Evolutionary conservation across 805 yeast genomes (phyloP), one percentile per base, ranked within the genome.

Genomic region (Nakazawaea ernobii): DNA sequence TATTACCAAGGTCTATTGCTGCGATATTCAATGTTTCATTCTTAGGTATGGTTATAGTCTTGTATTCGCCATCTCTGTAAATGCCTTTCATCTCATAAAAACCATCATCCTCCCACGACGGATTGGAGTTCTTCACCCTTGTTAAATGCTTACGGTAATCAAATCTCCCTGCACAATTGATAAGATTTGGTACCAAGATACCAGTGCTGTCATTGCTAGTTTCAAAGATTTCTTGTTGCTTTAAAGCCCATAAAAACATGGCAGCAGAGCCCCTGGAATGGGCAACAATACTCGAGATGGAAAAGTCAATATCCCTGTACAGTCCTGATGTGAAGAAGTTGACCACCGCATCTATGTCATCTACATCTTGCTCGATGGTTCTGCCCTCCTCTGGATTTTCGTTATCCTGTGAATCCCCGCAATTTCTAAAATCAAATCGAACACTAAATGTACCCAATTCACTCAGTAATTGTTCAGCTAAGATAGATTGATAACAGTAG

Each of bases 201-300:
- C 70, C 8, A 27, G 42, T 74, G 7, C 59, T 52, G 3, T 67
- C 53, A 8, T 62, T 56, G 3, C 59, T 64, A 35, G 55, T 47
- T 2, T 62, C 63, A 11, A 63, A 47, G 26, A 69, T 64, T 10
- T 52, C 38, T 50, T 74, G 72, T 48, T 76, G 77, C 35, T 63
- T 48, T 32, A 77, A 50, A 3, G 84, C 83, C 86, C 91, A 91
- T 47, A 76, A 67, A 56, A 87, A 82, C 82, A 82, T 79, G 5
- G 91, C 82, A 27, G 85, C 74, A 4, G 79, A 73, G 8, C 96
- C 97, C 49, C 97, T 70, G 0, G 96, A 87, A 62, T 91, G 97
- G 3, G 80, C 84, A 29, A 86, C 74, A 4, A 90, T 67, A 1
- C 86, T 68, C 46, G 77, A 75, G 17, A 86, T 62, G 3, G 74